phyloP scores from a whole-genome alignment of 768 basidiomycete species.

The Lentinula aciculospora region DNA sequence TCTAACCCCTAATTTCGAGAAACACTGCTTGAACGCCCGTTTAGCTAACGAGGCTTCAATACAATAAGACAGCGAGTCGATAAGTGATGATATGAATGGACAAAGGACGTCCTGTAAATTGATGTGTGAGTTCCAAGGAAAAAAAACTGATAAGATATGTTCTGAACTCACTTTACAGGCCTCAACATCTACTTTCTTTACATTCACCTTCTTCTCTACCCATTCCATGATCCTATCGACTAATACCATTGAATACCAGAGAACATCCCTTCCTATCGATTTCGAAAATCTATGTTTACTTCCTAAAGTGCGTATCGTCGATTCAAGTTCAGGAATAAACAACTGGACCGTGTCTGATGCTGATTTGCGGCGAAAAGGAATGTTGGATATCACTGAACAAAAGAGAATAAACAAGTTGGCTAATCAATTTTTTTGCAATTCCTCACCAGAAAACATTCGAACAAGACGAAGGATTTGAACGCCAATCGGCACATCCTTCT shows the following conservation, averaged over 20 bases:
- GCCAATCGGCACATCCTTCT: constrained; percentile 2
- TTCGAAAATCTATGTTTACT: neutral
- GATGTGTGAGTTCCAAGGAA: neutral
- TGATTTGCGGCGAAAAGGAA: constrained; percentile 12
- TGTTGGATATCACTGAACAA: constrained; percentile 36
- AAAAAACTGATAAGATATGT: neutral
- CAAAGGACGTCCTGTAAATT: neutral
- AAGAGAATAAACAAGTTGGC: neutral
- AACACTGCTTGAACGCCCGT: constrained; percentile 36
- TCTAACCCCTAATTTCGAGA: constrained; percentile 37
- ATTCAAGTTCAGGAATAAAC: neutral
- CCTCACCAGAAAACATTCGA: constrained; percentile 31
- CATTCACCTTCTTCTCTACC: neutral
- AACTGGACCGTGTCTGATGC: neutral
- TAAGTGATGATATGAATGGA: neutral
- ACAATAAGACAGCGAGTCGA: constrained; percentile 20
- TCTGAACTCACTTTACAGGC: neutral
- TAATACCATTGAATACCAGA: neutral
- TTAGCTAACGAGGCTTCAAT: constrained; percentile 41
- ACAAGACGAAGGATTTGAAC: constrained; percentile 31
- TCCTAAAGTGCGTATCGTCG: neutral
- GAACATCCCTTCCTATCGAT: too few relatives aligned
- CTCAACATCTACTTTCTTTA: neutral
- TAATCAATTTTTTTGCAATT: constrained; percentile 15
- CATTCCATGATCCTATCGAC: neutral